These are phyloP conservation scores for Physcia stellaris DNA, from an alignment of 495 filamentous ascomycete species.

Conservation along the genomic window DNA sequence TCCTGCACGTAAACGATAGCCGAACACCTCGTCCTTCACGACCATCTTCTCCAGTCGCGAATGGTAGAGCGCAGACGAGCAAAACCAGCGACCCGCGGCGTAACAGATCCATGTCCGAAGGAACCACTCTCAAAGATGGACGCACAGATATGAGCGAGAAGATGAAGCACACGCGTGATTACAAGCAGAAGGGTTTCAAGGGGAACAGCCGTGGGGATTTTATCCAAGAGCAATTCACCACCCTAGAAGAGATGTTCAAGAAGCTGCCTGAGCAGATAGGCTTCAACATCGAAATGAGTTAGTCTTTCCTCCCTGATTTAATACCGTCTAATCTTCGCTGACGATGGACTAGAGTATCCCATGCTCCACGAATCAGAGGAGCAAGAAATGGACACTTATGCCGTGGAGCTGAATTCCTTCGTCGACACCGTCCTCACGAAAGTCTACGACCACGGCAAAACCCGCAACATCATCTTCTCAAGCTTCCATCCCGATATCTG, in stretches of 20 bases:
- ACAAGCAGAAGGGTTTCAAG: constrained; percentile 88
- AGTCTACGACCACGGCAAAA: constrained; percentile 63
- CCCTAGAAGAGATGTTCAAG: constrained; percentile 81
- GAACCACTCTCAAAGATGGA: constrained; percentile 33
- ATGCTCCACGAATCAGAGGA: constrained; percentile 91
- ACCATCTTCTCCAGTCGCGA: constrained; percentile 30
- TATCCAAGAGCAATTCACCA: constrained; percentile 91
- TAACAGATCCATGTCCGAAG: constrained; percentile 43
- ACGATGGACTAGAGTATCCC: constrained; percentile 49
- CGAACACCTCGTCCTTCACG: constrained; percentile 29
- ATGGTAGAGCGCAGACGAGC: constrained; percentile 7
- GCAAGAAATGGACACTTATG: constrained; percentile 95
- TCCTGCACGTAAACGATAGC: constrained; percentile 67
- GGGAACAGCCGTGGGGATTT: constrained; percentile 85
- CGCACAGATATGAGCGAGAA: constrained; percentile 61
- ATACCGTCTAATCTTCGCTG: background rate
- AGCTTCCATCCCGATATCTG: constrained; percentile 97
- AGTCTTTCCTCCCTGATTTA: constrained; percentile 16
- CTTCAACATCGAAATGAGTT: constrained; percentile 96
- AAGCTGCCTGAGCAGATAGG: constrained; percentile 68
- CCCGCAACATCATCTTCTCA: constrained; percentile 83
- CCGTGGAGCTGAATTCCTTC: constrained; percentile 92
- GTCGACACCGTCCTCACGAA: constrained; percentile 83
- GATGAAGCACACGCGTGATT: constrained; percentile 95
- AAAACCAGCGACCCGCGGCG: constrained; percentile 17